Evolutionary conservation across 78 protist genomes (phyloP).

Genomic region (Isochrysis galbana): DNA sequence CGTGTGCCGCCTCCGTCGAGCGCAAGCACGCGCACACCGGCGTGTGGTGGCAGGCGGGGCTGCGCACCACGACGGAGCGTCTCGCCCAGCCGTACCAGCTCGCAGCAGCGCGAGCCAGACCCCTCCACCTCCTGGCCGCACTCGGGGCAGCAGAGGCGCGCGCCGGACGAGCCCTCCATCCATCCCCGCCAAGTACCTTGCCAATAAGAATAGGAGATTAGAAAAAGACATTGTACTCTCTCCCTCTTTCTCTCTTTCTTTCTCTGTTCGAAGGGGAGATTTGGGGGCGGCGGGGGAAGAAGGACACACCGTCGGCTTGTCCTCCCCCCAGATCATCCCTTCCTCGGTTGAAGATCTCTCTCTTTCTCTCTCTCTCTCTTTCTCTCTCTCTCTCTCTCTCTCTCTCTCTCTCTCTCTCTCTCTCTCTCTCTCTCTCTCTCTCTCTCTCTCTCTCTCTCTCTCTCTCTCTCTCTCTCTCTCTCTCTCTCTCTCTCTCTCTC

Average conservation of each 20-base stretch:
- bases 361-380: not conserved
- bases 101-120: not conserved
- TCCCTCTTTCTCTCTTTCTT: not conserved
- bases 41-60: no score
- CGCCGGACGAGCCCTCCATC: no score
- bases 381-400: not conserved
- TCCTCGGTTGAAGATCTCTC: not conserved
- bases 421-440: not conserved
- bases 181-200: no score
- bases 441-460: not conserved
- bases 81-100: not conserved
- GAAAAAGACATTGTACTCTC: no score
- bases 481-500: not conserved
- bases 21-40: not conserved
- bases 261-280: no score
- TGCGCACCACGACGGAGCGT: not conserved
- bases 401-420: not conserved
- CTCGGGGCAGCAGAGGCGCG: no score
- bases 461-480: not conserved
- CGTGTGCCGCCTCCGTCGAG: slow-evolving; percentile 29
- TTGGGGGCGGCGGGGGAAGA: no score
- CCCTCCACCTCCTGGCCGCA: not conserved
- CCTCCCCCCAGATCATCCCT: not conserved
- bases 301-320: not conserved
- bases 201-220: no score